Base-by-base conservation (phyloP, 441 rosid species). In the Gossypium gossypioides region DNA sequence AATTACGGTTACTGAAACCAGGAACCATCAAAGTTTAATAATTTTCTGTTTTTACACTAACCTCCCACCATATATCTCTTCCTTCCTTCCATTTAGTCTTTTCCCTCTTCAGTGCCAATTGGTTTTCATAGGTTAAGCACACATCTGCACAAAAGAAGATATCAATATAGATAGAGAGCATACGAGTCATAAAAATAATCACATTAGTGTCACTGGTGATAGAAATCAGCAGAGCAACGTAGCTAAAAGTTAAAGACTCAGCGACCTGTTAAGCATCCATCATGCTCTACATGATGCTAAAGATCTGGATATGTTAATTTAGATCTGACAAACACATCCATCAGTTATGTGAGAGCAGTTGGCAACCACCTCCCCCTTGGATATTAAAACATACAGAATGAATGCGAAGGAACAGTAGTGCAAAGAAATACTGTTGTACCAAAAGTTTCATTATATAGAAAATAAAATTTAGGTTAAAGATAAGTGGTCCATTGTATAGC, bases 31-130 rank as follows among this genome's bases (percentile, higher is more conserved):
- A 57, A 57, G 34, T 1, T 32, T 16, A 19, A 56, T 29, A 52
- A 27, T 19, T 59, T 59, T 60, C 55, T 3, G 48, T 16, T 69
- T 55, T 55, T 48, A 58, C 69, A 71, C 86, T 57, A 74, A 93
- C 98, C 97, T 91, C 92, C 97, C 98, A 91, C 98, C 96, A 93
- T 66, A 86, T 79, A 78, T 93, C 97, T 85, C 95, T 86, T 82
- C 89, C 91, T 50, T 83, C 85, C 76, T 86, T 77, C 98, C 97
- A 93, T 77, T 87, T 88, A 40, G 98, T 93, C 74, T 67, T 74
- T 81, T 93, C 89, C 78, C 91, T 88, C 70, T 81, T 85, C 84
- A 82, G 69, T 42, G 93, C 97, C 0, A 80, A 86, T 76, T 80
- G 64, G 70, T 93, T 93, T 70, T 90, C 96, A 70, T 90, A 87